Evolutionary conservation across 179 eudicot species (phyloP).

Genomic region (Silene vulgaris): DNA sequence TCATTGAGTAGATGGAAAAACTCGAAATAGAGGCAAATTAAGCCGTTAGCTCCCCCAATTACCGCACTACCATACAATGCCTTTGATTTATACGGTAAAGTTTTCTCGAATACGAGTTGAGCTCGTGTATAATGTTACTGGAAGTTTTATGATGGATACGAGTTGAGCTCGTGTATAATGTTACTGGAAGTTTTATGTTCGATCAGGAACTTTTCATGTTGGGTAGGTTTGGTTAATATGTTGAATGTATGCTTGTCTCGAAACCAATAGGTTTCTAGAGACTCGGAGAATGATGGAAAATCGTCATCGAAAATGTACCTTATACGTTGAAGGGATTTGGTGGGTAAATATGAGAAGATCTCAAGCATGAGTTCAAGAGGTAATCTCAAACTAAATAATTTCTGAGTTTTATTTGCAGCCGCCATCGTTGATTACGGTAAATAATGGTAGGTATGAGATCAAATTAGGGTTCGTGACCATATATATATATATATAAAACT

Average conservation of each 20-base stretch:
- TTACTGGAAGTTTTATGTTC: background rate
- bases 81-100: background rate
- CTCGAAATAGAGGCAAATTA: background rate
- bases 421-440: background rate
- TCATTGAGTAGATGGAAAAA: too few species aligned
- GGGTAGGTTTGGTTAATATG: background rate
- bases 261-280: background rate
- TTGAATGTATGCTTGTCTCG: background rate
- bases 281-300: background rate
- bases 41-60: slow-evolving; percentile 3
- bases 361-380: background rate
- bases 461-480: too few species aligned
- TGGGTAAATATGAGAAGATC: background rate
- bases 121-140: background rate
- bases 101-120: background rate
- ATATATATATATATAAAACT: too few species aligned
- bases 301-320: background rate
- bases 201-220: background rate
- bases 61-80: background rate
- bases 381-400: background rate
- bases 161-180: background rate
- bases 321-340: background rate
- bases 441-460: too few species aligned
- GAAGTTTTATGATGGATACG: background rate
- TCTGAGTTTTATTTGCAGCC: background rate